Conservation (phyloP, 345 rosid species). For the Angophora floribunda region DNA sequence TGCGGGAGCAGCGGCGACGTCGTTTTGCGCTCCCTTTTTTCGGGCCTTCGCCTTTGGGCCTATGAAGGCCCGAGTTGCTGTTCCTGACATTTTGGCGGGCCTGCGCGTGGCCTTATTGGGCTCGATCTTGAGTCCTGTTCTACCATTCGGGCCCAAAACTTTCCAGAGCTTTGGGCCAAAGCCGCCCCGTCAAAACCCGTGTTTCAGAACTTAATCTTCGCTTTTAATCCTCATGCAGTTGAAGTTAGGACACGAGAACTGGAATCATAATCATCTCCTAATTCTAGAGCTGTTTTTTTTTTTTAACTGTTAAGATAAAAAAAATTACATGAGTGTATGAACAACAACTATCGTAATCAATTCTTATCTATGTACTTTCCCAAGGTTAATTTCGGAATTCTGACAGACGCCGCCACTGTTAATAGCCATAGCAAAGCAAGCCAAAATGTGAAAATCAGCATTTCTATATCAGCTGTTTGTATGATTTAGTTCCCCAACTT, state of each 20-base stretch:
- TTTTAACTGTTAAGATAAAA: not conserved
- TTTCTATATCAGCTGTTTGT: not conserved
- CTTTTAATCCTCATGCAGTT: not conserved
- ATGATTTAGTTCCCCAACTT: not conserved
- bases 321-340: not conserved
- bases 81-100: not conserved
- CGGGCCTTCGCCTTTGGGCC: not conserved
- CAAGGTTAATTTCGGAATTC: not conserved
- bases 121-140: not conserved
- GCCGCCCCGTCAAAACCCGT: not conserved
- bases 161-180: not conserved
- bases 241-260: not conserved
- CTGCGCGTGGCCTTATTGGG: not conserved
- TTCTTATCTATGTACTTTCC: not conserved
- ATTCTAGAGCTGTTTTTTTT: not conserved
- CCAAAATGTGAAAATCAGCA: not conserved
- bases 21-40: not conserved
- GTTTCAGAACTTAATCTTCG: not conserved
- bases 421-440: not conserved
- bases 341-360: accelerated
- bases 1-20: not conserved
- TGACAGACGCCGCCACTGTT: not conserved
- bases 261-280: not conserved
- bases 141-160: not conserved
- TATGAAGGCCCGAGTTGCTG: not conserved